These are phyloP conservation scores for Mycena metata DNA, from an alignment of 768 basidiomycete species.

Conservation along the genomic window DNA sequence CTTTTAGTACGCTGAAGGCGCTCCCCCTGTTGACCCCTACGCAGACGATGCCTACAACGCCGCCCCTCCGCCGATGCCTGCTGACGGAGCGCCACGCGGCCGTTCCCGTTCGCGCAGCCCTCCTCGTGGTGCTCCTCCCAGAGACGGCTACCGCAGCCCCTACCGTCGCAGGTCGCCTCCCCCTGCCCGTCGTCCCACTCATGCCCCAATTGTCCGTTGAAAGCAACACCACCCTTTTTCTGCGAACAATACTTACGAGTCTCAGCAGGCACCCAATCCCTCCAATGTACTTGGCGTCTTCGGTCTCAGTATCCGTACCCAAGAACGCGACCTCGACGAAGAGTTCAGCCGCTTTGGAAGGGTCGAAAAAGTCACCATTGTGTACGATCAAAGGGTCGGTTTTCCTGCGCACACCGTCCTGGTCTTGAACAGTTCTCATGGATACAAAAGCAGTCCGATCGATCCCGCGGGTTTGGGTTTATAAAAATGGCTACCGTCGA, in stretches of 20 bases:
- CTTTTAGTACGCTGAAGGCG: constrained; percentile 73
- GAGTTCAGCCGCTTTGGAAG: constrained; percentile 91
- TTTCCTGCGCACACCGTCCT: constrained; percentile 11
- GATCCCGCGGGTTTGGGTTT: constrained; percentile 98
- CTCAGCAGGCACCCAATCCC: constrained; percentile 86
- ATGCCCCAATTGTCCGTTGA: constrained; percentile 79
- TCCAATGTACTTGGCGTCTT: constrained; percentile 96
- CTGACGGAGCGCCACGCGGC: constrained; percentile 70
- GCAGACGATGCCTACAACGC: constrained; percentile 81
- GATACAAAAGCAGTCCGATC: constrained; percentile 75
- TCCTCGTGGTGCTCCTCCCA: constrained; percentile 60
- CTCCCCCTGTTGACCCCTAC: constrained; percentile 80
- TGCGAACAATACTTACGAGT: constrained; percentile 50
- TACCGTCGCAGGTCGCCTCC: constrained; percentile 72
- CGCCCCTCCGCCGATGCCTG: constrained; percentile 66
- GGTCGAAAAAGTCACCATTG: constrained; percentile 96
- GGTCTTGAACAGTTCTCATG: constrained; percentile 29
- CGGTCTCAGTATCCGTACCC: constrained; percentile 95
- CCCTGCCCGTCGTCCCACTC: constrained; percentile 72
- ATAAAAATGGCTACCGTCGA: constrained; percentile 93
- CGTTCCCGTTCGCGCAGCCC: constrained; percentile 85
- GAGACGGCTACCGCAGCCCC: constrained; percentile 65
- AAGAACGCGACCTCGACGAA: constrained; percentile 94
- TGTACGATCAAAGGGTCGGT: constrained; percentile 96
- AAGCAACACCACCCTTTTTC: constrained; percentile 32